phyloP scores from a whole-genome alignment of 2,329 filamentous ascomycete species.

The Xylariaceae sp. region DNA sequence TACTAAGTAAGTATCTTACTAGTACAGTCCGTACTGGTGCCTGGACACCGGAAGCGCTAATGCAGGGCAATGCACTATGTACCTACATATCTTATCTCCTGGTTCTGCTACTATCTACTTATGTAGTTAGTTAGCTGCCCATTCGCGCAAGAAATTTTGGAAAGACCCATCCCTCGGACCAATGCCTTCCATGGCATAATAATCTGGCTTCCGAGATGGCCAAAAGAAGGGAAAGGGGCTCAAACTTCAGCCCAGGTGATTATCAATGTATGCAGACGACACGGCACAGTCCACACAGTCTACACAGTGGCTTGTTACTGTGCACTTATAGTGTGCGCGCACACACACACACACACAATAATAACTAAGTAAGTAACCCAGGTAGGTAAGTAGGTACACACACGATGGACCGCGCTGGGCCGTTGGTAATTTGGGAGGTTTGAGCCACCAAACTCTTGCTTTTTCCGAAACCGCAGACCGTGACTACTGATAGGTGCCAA shows the following conservation, averaged over 20 bases:
- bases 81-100: not conserved
- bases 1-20: not conserved
- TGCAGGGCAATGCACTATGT: slow-evolving; percentile 11
- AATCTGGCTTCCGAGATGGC: slow-evolving; percentile 6
- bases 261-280: not conserved
- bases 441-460: not conserved
- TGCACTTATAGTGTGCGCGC: not conserved
- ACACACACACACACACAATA: too few relatives aligned
- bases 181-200: not conserved
- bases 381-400: too few relatives aligned
- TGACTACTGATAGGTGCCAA: not conserved
- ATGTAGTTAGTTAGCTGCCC: slow-evolving; percentile 4
- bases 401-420: too few relatives aligned
- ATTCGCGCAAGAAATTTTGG: slow-evolving; percentile 25
- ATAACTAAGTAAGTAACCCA: too few relatives aligned
- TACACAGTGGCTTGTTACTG: not conserved
- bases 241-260: not conserved
- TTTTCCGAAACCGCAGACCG: not conserved
- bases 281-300: not conserved
- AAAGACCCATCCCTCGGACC: slow-evolving; percentile 11
- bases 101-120: too few relatives aligned
- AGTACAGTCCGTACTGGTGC: not conserved
- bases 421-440: too few relatives aligned
- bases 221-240: slow-evolving; percentile 15
- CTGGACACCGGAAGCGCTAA: slow-evolving; percentile 19